Conservation (phyloP, 2,329 filamentous ascomycete species). For the Penicillium sp. region DNA sequence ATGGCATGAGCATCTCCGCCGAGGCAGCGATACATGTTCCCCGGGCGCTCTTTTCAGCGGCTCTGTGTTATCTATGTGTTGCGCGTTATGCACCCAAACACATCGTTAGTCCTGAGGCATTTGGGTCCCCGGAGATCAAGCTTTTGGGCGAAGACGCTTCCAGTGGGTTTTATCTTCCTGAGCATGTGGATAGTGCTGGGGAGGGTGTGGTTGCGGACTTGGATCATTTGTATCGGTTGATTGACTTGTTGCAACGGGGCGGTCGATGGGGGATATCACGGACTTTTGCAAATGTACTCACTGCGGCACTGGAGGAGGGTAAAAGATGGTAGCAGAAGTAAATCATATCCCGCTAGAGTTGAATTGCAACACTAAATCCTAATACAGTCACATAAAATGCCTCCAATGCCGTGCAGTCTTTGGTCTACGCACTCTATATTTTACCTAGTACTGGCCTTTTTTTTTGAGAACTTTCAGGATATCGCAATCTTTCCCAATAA, state of each 20-base stretch:
- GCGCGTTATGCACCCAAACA: conserved; percentile 19
- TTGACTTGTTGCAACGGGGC: conserved; percentile 22
- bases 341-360: too few relatives aligned
- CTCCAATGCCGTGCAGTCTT: too few relatives aligned
- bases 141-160: conserved; percentile 23
- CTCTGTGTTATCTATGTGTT: conserved; percentile 20
- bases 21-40: conserved; percentile 27
- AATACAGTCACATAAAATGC: too few relatives aligned
- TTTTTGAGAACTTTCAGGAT: too few relatives aligned
- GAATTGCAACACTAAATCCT: too few relatives aligned
- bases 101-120: conserved; percentile 12
- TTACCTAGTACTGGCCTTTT: too few relatives aligned
- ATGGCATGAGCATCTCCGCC: conserved; percentile 19
- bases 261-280: conserved; percentile 33
- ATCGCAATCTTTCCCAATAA: too few relatives aligned
- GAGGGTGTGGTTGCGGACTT: conserved; percentile 23
- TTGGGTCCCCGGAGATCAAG: conserved; percentile 31
- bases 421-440: too few relatives aligned
- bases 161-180: conserved; percentile 7
- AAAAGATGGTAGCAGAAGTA: conserved; percentile 26
- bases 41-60: conserved; percentile 18
- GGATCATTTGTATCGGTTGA: conserved; percentile 26
- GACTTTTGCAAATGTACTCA: conserved; percentile 28
- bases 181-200: conserved; percentile 15
- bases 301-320: conserved; percentile 8